Evolutionary conservation across 1,139 yeast species (phyloP).

Genomic region (Diutina scorzettiae): DNA sequence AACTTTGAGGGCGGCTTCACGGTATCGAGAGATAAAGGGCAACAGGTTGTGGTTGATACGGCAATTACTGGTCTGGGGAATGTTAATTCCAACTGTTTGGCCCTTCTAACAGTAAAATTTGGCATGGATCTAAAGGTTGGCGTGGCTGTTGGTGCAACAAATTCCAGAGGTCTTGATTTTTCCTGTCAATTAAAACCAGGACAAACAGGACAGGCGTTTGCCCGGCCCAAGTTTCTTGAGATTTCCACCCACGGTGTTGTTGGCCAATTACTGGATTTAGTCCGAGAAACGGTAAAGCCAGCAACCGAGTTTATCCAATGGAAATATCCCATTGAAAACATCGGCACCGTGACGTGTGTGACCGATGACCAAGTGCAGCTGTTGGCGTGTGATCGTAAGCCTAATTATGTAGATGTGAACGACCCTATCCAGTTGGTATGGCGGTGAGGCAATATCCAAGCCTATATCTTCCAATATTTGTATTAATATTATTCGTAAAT

Average conservation of each 20-base stretch:
- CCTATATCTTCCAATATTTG: too few relatives aligned
- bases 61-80: background rate
- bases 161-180: background rate
- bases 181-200: background rate
- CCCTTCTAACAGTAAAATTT: background rate
- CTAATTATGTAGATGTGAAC: background rate
- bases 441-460: too few relatives aligned
- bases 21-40: background rate
- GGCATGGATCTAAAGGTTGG: constrained; percentile 1
- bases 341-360: background rate
- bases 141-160: background rate
- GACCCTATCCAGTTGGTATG: background rate
- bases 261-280: background rate
- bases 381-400: background rate
- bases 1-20: background rate
- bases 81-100: background rate
- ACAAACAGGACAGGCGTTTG: background rate
- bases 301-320: background rate
- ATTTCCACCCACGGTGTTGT: background rate
- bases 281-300: background rate
- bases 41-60: background rate
- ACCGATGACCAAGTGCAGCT: background rate
- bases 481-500: too few relatives aligned
- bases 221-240: background rate
- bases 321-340: constrained; percentile 1